phyloP scores from a whole-genome alignment of 306 rosid species.

The Crataegus laevigata region DNA sequence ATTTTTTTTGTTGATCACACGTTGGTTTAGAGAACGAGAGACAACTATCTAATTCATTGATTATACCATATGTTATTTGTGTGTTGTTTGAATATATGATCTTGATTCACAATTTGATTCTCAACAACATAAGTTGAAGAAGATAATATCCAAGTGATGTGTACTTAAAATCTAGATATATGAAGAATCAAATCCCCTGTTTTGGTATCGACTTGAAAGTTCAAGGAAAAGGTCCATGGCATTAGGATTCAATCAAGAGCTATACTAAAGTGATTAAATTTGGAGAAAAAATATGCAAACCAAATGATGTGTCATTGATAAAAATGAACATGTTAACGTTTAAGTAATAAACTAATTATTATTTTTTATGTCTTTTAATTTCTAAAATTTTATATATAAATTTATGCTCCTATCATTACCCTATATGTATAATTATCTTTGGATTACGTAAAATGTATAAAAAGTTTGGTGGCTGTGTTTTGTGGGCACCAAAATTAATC shows the following conservation, averaged over 20 bases:
- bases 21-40: not conserved
- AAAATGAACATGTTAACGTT: too few relatives aligned
- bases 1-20: too few relatives aligned
- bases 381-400: too few relatives aligned
- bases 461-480: slow-evolving; percentile 37
- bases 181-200: slow-evolving; percentile 23
- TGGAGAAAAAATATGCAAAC: too few relatives aligned
- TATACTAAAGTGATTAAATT: not conserved
- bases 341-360: too few relatives aligned
- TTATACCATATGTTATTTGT: not conserved
- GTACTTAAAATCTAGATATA: not conserved
- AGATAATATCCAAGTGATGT: slow-evolving; percentile 59
- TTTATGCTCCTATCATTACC: too few relatives aligned
- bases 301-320: too few relatives aligned
- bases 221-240: slow-evolving; percentile 21
- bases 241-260: slow-evolving; percentile 12
- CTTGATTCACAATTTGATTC: too few relatives aligned
- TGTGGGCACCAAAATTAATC: slow-evolving; percentile 11
- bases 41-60: not conserved
- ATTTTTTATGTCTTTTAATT: fast-evolving
- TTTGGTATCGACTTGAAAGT: slow-evolving; percentile 10
- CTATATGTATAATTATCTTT: not conserved
- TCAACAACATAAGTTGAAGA: not conserved
- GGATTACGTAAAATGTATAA: not conserved
- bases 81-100: not conserved